phyloP scores from a whole-genome alignment of 78 protist genomes.

The Fonticula alba region DNA sequence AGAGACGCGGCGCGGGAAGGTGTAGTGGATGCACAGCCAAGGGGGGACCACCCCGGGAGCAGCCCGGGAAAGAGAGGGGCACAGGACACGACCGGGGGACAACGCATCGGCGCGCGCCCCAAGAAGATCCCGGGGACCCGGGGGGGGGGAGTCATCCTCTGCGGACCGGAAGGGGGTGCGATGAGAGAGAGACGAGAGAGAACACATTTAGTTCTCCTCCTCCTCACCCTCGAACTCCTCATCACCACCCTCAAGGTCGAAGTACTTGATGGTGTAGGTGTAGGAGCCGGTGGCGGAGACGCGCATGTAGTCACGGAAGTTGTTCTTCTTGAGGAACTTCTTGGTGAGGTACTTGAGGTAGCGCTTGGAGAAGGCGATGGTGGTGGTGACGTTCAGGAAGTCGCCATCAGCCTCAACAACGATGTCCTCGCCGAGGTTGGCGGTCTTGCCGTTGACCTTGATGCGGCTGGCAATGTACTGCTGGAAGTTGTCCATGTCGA shows the following conservation, averaged over 20 bases:
- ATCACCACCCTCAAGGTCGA: constrained; percentile 35
- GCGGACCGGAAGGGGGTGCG: too few species aligned
- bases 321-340: constrained; percentile 68
- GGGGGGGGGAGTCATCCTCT: too few species aligned
- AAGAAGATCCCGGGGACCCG: too few species aligned
- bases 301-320: constrained; percentile 64
- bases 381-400: constrained; percentile 26
- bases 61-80: too few species aligned
- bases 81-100: too few species aligned
- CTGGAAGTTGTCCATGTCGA: not conserved
- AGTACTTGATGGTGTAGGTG: constrained; percentile 46
- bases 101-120: too few species aligned
- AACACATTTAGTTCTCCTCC: too few species aligned
- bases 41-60: too few species aligned
- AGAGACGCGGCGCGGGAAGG: too few species aligned
- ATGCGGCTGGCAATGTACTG: constrained; percentile 25
- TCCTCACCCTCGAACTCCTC: constrained; percentile 29
- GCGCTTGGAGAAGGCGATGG: constrained; percentile 47
- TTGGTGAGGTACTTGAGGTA: constrained; percentile 79
- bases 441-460: constrained; percentile 55
- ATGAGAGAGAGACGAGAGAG: too few species aligned
- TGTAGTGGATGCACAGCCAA: too few species aligned
- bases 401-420: constrained; percentile 24
- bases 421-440: constrained; percentile 56
- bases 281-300: constrained; percentile 53